Percentiles rank a stretch among this genome's conserved stretches.
phyloP scores from a whole-genome alignment of 768 basidiomycete genomes.

The Termitomyces sp. region DNA sequence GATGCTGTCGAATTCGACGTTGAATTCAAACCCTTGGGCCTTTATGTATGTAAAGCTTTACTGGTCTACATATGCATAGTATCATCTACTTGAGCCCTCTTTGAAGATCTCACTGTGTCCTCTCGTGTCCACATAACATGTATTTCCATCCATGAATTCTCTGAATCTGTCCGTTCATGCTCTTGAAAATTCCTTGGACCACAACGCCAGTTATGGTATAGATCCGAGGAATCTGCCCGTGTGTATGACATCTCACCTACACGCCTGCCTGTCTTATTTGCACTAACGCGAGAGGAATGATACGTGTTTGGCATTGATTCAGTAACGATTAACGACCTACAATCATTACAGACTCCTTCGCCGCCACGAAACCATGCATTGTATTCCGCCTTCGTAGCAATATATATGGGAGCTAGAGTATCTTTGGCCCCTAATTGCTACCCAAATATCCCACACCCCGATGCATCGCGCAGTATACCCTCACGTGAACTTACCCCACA shows the following conservation, averaged over 20 bases:
- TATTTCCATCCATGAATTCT: neutral
- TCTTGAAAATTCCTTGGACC: neutral
- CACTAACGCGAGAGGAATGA: neutral
- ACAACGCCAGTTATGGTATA: too few relatives aligned
- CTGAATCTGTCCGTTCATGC: neutral
- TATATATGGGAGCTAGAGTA: neutral
- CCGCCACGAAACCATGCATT: too few relatives aligned
- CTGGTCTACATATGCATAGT: too few relatives aligned
- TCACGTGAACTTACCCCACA: constrained; percentile 2
- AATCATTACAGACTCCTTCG: too few relatives aligned
- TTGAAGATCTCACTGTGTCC: neutral
- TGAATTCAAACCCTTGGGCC: too few relatives aligned
- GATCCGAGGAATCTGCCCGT: neutral
- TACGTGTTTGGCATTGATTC: too few relatives aligned
- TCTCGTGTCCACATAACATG: neutral
- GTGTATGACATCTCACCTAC: too few relatives aligned
- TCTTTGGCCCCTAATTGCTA: neutral
- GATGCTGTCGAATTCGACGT: too few relatives aligned
- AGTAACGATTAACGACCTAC: too few relatives aligned
- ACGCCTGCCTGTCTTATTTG: neutral
- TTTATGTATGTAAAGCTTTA: too few relatives aligned
- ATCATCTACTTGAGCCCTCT: too few relatives aligned
- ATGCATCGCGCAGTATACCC: neutral
- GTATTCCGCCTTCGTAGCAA: neutral
- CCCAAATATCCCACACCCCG: neutral